Evolutionary conservation across 495 filamentous ascomycete species (phyloP).

Genomic region (Xylaria sp.): DNA sequence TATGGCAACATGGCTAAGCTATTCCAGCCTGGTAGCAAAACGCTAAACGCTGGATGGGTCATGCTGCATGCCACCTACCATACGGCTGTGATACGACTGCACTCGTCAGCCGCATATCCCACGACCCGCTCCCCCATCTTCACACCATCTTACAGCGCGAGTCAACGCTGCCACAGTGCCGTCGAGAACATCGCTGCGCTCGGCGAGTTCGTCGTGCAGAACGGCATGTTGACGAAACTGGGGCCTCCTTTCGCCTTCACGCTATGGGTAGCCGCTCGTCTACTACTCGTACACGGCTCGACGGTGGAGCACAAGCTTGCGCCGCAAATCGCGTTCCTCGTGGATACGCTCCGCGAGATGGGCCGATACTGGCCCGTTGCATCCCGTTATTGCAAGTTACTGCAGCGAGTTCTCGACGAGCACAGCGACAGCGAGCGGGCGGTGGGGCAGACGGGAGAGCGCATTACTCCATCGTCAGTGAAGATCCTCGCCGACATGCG

Average conservation of each 20-base stretch:
- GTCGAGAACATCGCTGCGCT: slow-evolving; percentile 84
- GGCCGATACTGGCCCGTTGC: slow-evolving; percentile 85
- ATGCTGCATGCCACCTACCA: slow-evolving; percentile 82
- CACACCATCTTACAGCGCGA: slow-evolving; percentile 81
- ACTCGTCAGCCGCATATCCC: slow-evolving; percentile 92
- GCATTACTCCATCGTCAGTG: slow-evolving; percentile 80
- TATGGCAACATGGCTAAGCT: slow-evolving; percentile 81
- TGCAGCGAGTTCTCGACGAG: slow-evolving; percentile 84
- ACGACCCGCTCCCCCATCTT: slow-evolving; percentile 86
- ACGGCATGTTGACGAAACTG: slow-evolving; percentile 76
- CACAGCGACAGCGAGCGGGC: slow-evolving; percentile 74
- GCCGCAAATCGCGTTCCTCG: slow-evolving; percentile 77
- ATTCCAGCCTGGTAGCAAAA: slow-evolving; percentile 69
- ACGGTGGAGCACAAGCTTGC: slow-evolving; percentile 83
- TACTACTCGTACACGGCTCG: slow-evolving; percentile 85
- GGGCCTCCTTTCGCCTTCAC: slow-evolving; percentile 90
- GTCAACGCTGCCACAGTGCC: slow-evolving; percentile 78
- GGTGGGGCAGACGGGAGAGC: slow-evolving; percentile 61
- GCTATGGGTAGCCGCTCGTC: slow-evolving; percentile 87
- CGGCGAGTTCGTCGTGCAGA: slow-evolving; percentile 73
- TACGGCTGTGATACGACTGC: slow-evolving; percentile 84
- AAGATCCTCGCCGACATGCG: slow-evolving; percentile 91
- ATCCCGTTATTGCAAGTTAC: slow-evolving; percentile 77
- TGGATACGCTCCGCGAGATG: slow-evolving; percentile 80
- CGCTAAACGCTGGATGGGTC: slow-evolving; percentile 81